Base-by-base conservation (phyloP, 2,329 filamentous ascomycete genomes). In the Tolypocladium guangdongense region DNA sequence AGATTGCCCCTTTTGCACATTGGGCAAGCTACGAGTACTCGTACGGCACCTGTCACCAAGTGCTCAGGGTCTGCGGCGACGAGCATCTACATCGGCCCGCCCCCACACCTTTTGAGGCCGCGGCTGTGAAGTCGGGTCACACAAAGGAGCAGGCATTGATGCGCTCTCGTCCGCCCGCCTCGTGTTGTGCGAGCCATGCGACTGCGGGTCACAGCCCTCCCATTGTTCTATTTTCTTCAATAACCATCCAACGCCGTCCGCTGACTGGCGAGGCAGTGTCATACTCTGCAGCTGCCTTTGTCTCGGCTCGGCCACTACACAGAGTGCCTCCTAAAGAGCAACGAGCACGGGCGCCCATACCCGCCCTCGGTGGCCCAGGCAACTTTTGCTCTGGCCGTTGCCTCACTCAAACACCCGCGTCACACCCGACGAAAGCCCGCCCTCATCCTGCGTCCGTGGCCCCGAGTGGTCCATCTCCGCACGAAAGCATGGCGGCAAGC, bases 401-500 rank as follows among this genome's bases (percentile, higher is more conserved):
- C 11, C 18, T 33, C 43, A 10, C n/a, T 27, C 30, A 30, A 32
- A 20, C 18, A 14, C 6, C 18, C 5, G n/a, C 43, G 27, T n/a
- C 27, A 7, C 8, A 1, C 6, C 18, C 5, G 18, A 32, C 27
- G 18, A 47, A 20, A 47, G 18, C 43, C 1, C 43, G 27, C 4
- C 27, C 10, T 33, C 18, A 7, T 14, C 20, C 11, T 20, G 18
- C 24, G 22, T 47, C 30, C 30, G 43, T 7, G 43, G 27, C 43
- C 11, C n/a, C 22, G 18, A 12, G 43, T 32, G 43, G 35, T 32
- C 36, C 18, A n/a, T 27, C 18, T 30, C 33, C 8, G 18, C 43
- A 12, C 27, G 7, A 32, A 51, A 16, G 54, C 51, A 66, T 66
- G 64, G 57, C 64, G 64, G 57, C 64, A 32, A 60, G 60, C 57